Percentiles rank a stretch among this genome's conserved stretches.
phyloP scores from a whole-genome alignment of 2,329 filamentous ascomycete genomes.

The Colletotrichum phormii region DNA sequence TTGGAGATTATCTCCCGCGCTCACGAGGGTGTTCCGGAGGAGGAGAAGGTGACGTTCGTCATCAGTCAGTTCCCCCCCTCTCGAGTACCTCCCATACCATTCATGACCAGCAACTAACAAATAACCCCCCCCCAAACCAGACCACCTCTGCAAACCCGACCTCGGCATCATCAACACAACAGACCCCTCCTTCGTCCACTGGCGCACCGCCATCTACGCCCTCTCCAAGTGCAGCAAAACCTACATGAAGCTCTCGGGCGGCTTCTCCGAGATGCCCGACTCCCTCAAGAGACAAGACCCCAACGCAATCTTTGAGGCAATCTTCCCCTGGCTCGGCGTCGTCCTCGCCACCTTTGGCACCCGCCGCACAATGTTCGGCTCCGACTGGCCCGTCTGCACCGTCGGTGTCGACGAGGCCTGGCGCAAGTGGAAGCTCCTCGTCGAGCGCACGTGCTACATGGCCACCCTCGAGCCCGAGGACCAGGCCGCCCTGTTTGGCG shows the following conservation, averaged over 20 bases:
- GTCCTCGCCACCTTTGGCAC: conserved; percentile 80
- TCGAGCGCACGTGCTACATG: conserved; percentile 75
- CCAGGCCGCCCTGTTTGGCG: conserved; percentile 76
- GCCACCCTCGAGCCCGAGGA: conserved; percentile 70
- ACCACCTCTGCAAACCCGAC: conserved; percentile 92
- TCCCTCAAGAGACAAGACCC: conserved; percentile 60
- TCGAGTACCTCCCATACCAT: too few species aligned
- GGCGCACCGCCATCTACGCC: conserved; percentile 75
- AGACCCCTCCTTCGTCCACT: conserved; percentile 72
- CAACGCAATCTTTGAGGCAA: conserved; percentile 70
- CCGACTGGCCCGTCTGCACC: conserved; percentile 94
- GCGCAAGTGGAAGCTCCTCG: conserved; percentile 79
- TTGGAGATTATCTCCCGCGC: conserved; percentile 77
- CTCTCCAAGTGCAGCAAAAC: conserved; percentile 73
- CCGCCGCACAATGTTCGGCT: conserved; percentile 85
- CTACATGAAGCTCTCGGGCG: conserved; percentile 94
- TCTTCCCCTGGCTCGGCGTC: conserved; percentile 78
- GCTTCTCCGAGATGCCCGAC: conserved; percentile 79
- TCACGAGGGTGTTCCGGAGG: conserved; percentile 69
- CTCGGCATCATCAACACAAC: conserved; percentile 71
- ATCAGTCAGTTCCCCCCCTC: conserved; percentile 67
- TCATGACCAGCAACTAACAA: too few species aligned
- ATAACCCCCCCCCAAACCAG: conserved; percentile 52
- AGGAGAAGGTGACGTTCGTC: conserved; percentile 73
- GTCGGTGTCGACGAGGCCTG: conserved; percentile 71